Percentiles rank a stretch among this genome's conserved stretches.
phyloP scores from a whole-genome alignment of 805 yeast genomes.

The Candida xiaguanensis region DNA sequence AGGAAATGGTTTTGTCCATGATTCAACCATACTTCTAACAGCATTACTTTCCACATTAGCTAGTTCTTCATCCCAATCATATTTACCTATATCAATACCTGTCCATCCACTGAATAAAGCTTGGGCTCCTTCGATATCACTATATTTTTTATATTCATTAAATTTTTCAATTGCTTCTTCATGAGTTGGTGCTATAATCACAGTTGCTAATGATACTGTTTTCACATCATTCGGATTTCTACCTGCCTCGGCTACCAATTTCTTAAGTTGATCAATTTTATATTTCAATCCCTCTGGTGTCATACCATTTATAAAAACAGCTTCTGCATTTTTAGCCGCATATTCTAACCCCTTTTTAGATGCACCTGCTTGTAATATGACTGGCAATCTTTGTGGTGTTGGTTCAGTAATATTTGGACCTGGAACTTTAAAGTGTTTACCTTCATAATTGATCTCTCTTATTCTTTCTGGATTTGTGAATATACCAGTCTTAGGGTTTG shows the following conservation, averaged over 20 bases:
- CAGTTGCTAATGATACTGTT: slow-evolving; percentile 32
- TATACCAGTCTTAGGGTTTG: slow-evolving; percentile 24
- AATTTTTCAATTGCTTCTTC: slow-evolving; percentile 39
- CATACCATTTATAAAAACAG: slow-evolving; percentile 33
- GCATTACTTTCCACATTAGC: slow-evolving; percentile 29
- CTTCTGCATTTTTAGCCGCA: slow-evolving; percentile 44
- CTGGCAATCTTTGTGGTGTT: slow-evolving; percentile 39
- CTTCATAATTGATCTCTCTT: slow-evolving; percentile 39
- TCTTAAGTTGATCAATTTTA: slow-evolving; percentile 27
- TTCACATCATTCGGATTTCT: slow-evolving; percentile 35
- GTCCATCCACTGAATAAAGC: slow-evolving; percentile 39
- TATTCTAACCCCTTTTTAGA: slow-evolving; percentile 39
- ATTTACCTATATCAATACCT: slow-evolving; percentile 37
- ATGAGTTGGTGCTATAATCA: slow-evolving; percentile 39
- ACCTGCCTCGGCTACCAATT: slow-evolving; percentile 30
- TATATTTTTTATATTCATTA: slow-evolving; percentile 27
- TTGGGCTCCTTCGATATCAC: slow-evolving; percentile 38
- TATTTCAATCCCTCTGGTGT: slow-evolving; percentile 26
- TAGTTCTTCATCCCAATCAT: slow-evolving; percentile 29
- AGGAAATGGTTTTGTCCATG: slow-evolving; percentile 30
- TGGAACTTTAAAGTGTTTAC: slow-evolving; percentile 39
- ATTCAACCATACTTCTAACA: slow-evolving; percentile 25
- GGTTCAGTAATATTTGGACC: slow-evolving; percentile 43
- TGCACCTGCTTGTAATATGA: slow-evolving; percentile 44
- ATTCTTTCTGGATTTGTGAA: slow-evolving; percentile 38